Evolutionary conservation across 495 filamentous ascomycete species (phyloP), one percentile per base, ranked within the genome.

Genomic region (Hapsidospora chrysogenum): DNA sequence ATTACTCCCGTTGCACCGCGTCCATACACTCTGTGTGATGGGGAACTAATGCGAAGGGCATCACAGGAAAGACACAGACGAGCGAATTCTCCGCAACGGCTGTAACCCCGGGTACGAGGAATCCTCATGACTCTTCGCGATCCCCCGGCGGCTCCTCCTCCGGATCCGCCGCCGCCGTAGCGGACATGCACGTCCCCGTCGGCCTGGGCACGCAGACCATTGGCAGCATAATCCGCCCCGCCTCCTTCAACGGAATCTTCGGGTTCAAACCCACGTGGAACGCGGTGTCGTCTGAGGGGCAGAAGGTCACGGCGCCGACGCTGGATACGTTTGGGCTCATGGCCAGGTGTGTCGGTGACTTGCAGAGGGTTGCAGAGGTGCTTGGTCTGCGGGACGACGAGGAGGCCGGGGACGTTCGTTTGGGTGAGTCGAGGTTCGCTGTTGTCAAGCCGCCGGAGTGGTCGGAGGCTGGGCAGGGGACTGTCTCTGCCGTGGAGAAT

Each of bases 261-360:
- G 66, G 54, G 1, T 45, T 73, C 17, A 76, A 74, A 42, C 71
- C 68, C 20, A 76, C 69, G 0, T 67, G 63, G 60, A 62, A 58
- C 28, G 45, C 62, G 0, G 61, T 75, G 18, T 64, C 57, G n/a
- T 49, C 62, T 17, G 68, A 72, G 46, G 69, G 68, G 1, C 44
- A 52, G 35, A 61, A 59, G 41, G 32, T 58, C 11, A 67, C 59
- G 47, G 57, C 61, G 7, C 45, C 57, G 2, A 63, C 46, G 4
- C 56, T 63, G 17, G 69, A 75, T 41, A 75, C 69, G 0, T 33
- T 66, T 14, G 69, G 69, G 1, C 53, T 70, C 33, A 68, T 56
- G 33, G 54, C 62, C 0, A 54, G 71, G 0, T 50, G 42, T 14
- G 46, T 65, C 0, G 56, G 60, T 1, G 71, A 75, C 39, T 42